Conservation (phyloP, 2,329 filamentous ascomycete species). For the Sclerotinia trifoliorum region DNA sequence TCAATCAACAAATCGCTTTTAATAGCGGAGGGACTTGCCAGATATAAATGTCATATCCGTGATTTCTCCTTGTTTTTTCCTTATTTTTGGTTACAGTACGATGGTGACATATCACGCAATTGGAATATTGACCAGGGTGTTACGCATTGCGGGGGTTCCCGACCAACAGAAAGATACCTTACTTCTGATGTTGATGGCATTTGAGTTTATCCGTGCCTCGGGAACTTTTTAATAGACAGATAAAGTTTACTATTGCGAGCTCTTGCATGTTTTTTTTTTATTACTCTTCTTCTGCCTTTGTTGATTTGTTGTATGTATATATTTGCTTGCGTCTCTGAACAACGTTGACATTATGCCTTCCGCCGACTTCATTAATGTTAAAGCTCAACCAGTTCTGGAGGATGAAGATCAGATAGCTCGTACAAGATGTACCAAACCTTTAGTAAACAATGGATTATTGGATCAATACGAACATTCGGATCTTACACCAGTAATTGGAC, state of each 20-base stretch:
- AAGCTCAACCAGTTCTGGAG: not conserved
- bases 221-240: not conserved
- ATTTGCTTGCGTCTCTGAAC: not conserved
- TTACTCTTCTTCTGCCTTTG: not conserved
- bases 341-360: conserved; percentile 8
- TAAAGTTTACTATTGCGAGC: not conserved
- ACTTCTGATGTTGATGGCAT: not conserved
- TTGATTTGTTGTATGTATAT: not conserved
- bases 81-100: not conserved
- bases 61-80: not conserved
- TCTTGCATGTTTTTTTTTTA: not conserved
- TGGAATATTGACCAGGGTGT: not conserved
- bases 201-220: conserved; percentile 9
- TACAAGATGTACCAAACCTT: conserved; percentile 20
- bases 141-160: conserved; percentile 3
- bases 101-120: conserved; percentile 23
- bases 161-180: conserved; percentile 1
- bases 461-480: conserved; percentile 30
- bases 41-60: not conserved
- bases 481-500: conserved; percentile 43
- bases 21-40: not conserved
- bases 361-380: conserved; percentile 10
- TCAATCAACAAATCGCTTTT: not conserved
- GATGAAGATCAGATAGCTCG: conserved; percentile 17
- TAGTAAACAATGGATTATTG: conserved; percentile 26